Evolutionary conservation across 1,284 basidiomycete species (phyloP).

Genomic region (Ganoderma sinense): DNA sequence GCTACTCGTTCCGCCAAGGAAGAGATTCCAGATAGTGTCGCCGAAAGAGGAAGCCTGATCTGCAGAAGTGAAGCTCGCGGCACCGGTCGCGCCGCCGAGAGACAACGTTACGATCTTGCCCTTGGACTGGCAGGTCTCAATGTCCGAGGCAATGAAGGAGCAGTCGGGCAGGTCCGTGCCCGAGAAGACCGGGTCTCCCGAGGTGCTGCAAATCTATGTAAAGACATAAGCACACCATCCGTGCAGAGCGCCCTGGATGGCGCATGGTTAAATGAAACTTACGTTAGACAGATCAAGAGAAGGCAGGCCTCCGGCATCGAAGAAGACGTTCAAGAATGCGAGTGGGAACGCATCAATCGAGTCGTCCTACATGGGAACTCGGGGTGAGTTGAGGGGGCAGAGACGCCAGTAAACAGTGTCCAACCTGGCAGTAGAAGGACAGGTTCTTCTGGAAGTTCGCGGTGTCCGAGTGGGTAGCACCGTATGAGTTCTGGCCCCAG

Average conservation of each 20-base stretch:
- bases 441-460: slow-evolving; percentile 59
- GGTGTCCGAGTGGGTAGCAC: slow-evolving; percentile 54
- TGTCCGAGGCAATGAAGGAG: slow-evolving; percentile 58
- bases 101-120: slow-evolving; percentile 74
- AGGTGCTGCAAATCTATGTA: slow-evolving; percentile 56
- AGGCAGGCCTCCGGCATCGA: slow-evolving; percentile 60
- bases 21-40: slow-evolving; percentile 68
- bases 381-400: background rate
- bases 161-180: slow-evolving; percentile 68
- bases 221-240: background rate
- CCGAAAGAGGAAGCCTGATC: slow-evolving; percentile 60
- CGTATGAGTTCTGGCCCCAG: slow-evolving; percentile 64
- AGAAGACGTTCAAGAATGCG: slow-evolving; percentile 67
- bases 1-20: slow-evolving; percentile 64
- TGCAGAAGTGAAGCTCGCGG: slow-evolving; percentile 59
- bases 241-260: background rate
- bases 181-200: slow-evolving; percentile 51
- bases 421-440: slow-evolving; percentile 57
- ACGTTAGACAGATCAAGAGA: slow-evolving; percentile 69
- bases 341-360: slow-evolving; percentile 62
- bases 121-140: slow-evolving; percentile 64
- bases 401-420: background rate
- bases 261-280: slow-evolving; percentile 23
- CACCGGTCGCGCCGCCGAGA: slow-evolving; percentile 68
- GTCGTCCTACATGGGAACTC: slow-evolving; percentile 45